phyloP scores from a whole-genome alignment of 805 yeast species.

The Candida glaebosa region DNA sequence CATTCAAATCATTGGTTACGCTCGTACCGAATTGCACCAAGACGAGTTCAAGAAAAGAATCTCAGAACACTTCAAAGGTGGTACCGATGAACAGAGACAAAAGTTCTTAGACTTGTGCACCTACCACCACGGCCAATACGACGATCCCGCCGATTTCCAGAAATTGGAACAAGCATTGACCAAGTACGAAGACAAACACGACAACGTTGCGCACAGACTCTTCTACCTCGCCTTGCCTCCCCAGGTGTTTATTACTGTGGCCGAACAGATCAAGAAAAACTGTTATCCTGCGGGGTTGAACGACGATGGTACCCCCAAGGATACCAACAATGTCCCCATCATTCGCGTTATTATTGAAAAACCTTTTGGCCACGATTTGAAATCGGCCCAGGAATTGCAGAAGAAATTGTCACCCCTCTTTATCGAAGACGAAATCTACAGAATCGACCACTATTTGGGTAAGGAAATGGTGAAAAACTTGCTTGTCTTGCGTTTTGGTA shows the following conservation, averaged over 20 bases:
- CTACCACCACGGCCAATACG: constrained; percentile 80
- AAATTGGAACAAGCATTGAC: constrained; percentile 53
- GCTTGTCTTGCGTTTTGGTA: constrained; percentile 85
- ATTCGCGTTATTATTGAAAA: constrained; percentile 88
- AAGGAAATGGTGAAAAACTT: constrained; percentile 97
- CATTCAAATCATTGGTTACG: constrained; percentile 84
- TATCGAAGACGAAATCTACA: constrained; percentile 85
- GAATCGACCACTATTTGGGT: constrained; percentile 97
- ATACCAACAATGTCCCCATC: constrained; percentile 43
- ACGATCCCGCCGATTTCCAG: constrained; percentile 69
- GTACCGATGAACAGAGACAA: constrained; percentile 46
- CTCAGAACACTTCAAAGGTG: constrained; percentile 56
- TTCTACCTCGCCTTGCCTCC: constrained; percentile 96
- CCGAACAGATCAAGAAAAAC: constrained; percentile 63
- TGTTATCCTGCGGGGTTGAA: constrained; percentile 38
- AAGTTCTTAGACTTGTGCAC: constrained; percentile 63
- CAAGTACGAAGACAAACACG: constrained; percentile 50
- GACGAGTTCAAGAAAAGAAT: constrained; percentile 70
- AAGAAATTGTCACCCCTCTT: constrained; percentile 76
- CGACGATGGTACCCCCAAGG: background rate
- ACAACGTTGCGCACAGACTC: constrained; percentile 57
- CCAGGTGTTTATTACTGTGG: constrained; percentile 79
- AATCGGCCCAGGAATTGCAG: constrained; percentile 75
- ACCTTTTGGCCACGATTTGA: constrained; percentile 94
- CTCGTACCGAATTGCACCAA: constrained; percentile 70